Base-by-base conservation (phyloP, 352 stramenopile species). In the Phytopythium chamaehyphon region DNA sequence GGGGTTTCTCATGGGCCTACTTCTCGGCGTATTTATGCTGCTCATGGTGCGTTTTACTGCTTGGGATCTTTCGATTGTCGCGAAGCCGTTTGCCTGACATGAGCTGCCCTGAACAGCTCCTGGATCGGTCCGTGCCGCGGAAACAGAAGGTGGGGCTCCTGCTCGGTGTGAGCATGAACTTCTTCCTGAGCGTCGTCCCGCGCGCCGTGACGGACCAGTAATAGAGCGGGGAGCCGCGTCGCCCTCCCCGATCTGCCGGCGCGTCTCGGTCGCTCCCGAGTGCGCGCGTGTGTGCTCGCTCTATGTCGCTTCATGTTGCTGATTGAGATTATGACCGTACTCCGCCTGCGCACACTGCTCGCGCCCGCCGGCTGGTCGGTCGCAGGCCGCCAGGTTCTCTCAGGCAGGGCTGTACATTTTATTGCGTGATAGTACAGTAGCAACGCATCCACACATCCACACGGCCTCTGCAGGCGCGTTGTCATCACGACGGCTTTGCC, bases 1-100 rank as follows among this genome's bases (percentile, higher is more conserved):
- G 84, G 84, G 84, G 12, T 89, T 95, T 56, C 67, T 92, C 37
- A 95, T 95, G 84, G 84, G 84, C 11, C 65, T 95, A 21, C 59
- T 95, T 37, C 68, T 95, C 37, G 84, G 84, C 51, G 83, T 95
- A 66, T 95, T 95, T 73, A 95, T 95, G 84, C 71, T 95, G 51
- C 60, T 95, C 19, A 90, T 95, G 77, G 84, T 93, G 55, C 54
- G 77, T 71, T 10, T 3, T 22, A 2, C 12, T 12, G 26, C 47
- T 33, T 33, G 10, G 15, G 38, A 4, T 15, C 24, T 57, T 23
- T 15, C 26, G 33, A 16, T 47, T 39, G 16, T 33, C 24, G 43
- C 40, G 55, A 59, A 58, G 23, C 15, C 14, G 28, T 28, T 21
- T 33, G 19, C 53, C 6, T 54, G 0, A 2, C 8, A 24, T 10